Evolutionary conservation across 495 filamentous ascomycete species (phyloP).

Genomic region (Penicillium flavigenum): DNA sequence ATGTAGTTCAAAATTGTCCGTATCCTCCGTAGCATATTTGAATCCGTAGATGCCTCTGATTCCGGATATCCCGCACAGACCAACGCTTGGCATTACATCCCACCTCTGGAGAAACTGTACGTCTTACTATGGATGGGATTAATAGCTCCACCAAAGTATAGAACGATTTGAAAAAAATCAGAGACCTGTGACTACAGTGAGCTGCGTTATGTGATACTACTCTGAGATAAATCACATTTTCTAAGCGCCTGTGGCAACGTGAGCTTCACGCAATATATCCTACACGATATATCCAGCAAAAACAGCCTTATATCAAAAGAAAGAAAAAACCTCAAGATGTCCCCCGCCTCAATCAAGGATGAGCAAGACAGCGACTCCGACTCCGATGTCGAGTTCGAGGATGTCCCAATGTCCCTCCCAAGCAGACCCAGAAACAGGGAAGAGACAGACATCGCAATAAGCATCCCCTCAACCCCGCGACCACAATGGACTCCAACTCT

Average conservation of each 20-base stretch:
- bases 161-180: background rate
- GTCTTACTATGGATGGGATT: background rate
- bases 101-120: conserved; percentile 11
- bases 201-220: background rate
- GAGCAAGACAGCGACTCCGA: conserved; percentile 14
- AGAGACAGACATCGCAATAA: background rate
- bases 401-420: conserved; percentile 20
- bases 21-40: background rate
- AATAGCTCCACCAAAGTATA: background rate
- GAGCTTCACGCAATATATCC: conserved; percentile 1
- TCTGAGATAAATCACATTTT: background rate
- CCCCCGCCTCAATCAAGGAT: background rate
- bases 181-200: background rate
- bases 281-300: background rate
- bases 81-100: conserved; percentile 46
- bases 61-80: conserved; percentile 33
- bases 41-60: background rate
- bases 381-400: conserved; percentile 28
- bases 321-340: conserved; percentile 7
- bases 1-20: background rate
- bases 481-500: conserved; percentile 20
- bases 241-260: background rate
- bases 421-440: background rate
- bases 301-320: background rate
- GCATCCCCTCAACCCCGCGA: background rate